These are phyloP conservation scores for Parsonsia alboflavescens DNA, from an alignment of 257 asterid genomes.

Conservation along the genomic window DNA sequence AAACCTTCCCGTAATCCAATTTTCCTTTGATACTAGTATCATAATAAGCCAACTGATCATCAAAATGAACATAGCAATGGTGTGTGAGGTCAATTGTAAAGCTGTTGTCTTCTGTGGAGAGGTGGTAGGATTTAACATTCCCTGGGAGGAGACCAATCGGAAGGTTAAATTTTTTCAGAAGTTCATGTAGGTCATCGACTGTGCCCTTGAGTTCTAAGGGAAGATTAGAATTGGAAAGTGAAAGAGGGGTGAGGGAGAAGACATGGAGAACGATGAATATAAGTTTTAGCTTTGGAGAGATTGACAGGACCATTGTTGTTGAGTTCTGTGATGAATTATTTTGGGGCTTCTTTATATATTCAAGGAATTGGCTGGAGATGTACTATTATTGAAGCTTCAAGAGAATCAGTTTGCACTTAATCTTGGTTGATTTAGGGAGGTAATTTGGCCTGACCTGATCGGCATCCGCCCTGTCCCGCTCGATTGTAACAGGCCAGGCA, in stretches of 20 bases:
- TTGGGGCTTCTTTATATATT: background rate
- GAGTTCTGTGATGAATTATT: background rate
- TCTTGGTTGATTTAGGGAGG: too few relatives aligned
- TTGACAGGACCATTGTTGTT: constrained; percentile 23
- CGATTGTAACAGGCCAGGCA: too few relatives aligned
- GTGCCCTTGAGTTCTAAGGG: constrained; percentile 24
- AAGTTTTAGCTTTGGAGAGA: constrained; percentile 12
- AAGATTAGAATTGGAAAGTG: constrained; percentile 32
- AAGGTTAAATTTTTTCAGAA: constrained; percentile 25
- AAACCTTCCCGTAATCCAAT: constrained; percentile 46
- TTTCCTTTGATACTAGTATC: constrained; percentile 52
- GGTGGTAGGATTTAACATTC: constrained; percentile 18
- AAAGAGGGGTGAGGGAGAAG: constrained; percentile 23
- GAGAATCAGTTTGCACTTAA: too few relatives aligned
- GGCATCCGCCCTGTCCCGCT: too few relatives aligned
- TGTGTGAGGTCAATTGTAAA: constrained; percentile 29
- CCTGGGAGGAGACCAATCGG: constrained; percentile 32
- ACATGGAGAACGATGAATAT: constrained; percentile 26
- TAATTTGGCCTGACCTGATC: too few relatives aligned
- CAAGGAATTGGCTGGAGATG: background rate
- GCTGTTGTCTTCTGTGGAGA: constrained; percentile 17
- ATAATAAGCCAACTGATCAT: constrained; percentile 50
- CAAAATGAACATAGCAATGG: constrained; percentile 57
- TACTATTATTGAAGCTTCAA: too few relatives aligned
- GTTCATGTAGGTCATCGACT: constrained; percentile 28